Conservation (phyloP, 306 rosid genomes). For the Acacia acuminata region DNA sequence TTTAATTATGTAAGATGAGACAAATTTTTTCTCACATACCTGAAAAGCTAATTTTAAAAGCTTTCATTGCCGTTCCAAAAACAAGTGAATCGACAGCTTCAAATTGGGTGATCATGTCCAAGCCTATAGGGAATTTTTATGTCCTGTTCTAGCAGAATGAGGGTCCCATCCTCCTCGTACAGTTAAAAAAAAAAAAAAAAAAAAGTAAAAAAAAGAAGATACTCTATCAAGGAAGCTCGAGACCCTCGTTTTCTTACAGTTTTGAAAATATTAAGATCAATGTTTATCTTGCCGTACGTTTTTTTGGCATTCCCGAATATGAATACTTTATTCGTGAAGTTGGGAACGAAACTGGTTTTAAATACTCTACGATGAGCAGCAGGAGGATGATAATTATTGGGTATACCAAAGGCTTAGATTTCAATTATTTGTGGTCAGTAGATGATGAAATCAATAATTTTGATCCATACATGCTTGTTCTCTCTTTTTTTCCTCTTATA, state of each 20-base stretch:
- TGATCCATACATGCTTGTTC: constrained; percentile 14
- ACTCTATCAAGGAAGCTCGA: not conserved
- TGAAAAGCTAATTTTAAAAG: too few species aligned
- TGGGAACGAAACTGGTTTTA: not conserved
- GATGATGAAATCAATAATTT: not conserved
- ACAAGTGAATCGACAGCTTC: not conserved
- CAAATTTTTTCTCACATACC: too few species aligned
- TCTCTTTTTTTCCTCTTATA: constrained; percentile 1
- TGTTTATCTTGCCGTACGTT: not conserved
- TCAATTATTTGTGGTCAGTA: not conserved
- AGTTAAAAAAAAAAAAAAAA: not conserved
- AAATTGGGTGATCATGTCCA: not conserved
- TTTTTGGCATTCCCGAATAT: not conserved
- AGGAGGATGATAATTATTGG: not conserved
- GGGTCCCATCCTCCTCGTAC: not conserved
- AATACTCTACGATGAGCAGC: not conserved
- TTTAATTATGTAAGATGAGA: too few species aligned
- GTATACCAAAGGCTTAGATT: not conserved
- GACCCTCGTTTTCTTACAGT: not conserved
- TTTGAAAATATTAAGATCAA: not conserved
- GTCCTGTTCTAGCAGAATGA: not conserved
- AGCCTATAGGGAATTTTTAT: not conserved
- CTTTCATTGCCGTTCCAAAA: too few species aligned
- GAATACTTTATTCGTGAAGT: not conserved
- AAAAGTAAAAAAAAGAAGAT: not conserved